phyloP scores from a whole-genome alignment of 2,329 filamentous ascomycete species.

The Lachnellula willkommii region DNA sequence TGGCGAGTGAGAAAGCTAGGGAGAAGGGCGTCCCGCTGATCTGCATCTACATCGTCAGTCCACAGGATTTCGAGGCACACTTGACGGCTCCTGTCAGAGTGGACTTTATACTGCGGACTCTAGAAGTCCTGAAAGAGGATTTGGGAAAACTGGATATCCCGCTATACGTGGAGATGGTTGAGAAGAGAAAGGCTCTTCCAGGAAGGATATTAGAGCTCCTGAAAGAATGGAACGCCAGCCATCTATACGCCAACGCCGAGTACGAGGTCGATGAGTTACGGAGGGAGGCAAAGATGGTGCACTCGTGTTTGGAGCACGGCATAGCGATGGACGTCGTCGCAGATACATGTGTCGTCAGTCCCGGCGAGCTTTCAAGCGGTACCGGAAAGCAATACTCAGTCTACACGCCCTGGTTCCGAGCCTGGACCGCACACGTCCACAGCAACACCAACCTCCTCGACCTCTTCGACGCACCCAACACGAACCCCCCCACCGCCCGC shows the following conservation, averaged over 20 bases:
- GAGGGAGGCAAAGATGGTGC: constrained; percentile 64
- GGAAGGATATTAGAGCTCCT: constrained; percentile 59
- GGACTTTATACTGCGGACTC: constrained; percentile 72
- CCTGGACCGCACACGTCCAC: constrained; percentile 71
- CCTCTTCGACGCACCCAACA: constrained; percentile 50
- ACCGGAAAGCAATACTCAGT: constrained; percentile 76
- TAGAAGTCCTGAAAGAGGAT: constrained; percentile 60
- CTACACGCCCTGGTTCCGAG: constrained; percentile 74
- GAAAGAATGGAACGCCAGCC: constrained; percentile 65
- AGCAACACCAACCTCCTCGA: constrained; percentile 62
- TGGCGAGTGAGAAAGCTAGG: constrained; percentile 63
- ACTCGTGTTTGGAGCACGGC: constrained; percentile 53
- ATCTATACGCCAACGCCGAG: constrained; percentile 78
- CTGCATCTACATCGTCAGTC: constrained; percentile 72
- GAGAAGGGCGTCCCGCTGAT: constrained; percentile 66
- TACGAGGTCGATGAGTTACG: constrained; percentile 89
- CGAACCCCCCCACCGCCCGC: constrained; percentile 45
- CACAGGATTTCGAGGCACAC: constrained; percentile 81
- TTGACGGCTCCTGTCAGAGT: constrained; percentile 66
- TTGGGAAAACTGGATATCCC: constrained; percentile 70
- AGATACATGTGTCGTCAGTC: constrained; percentile 77
- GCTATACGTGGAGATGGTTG: constrained; percentile 66
- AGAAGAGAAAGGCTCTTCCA: constrained; percentile 58
- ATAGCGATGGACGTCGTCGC: constrained; percentile 68
- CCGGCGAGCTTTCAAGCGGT: constrained; percentile 61